Percentiles rank a stretch among this genome's conserved stretches.
These are phyloP conservation scores for Wallacemonas rigidus DNA, from an alignment of 208 protist species.

Conservation along the genomic window DNA sequence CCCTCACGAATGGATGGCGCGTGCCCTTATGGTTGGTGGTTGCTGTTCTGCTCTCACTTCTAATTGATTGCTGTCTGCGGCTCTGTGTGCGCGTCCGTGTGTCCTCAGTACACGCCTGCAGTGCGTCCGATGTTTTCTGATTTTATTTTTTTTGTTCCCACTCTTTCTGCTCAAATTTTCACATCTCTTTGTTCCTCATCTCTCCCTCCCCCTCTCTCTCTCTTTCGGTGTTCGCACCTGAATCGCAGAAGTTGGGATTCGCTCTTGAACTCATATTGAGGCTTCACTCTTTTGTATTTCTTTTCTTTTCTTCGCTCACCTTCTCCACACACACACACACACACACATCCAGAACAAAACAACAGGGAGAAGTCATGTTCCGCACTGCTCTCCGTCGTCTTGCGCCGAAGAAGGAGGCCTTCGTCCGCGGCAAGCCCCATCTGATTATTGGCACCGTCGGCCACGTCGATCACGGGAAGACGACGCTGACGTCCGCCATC, in stretches of 20 bases:
- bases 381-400: slow-evolving; percentile 46
- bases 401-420: slow-evolving; percentile 86
- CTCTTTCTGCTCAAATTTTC: neutral
- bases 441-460: slow-evolving; percentile 99
- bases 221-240: neutral
- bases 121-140: neutral
- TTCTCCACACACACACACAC: neutral
- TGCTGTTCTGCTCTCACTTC: no score
- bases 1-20: no score
- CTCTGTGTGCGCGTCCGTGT: no score
- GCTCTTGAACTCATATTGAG: slow-evolving; percentile 11
- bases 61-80: no score
- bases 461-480: slow-evolving; percentile 99
- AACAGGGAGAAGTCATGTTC: slow-evolving; percentile 31
- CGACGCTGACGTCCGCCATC: slow-evolving; percentile 98
- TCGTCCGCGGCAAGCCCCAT: slow-evolving; percentile 96
- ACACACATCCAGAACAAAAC: neutral
- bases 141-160: neutral
- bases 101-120: no score
- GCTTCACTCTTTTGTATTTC: neutral
- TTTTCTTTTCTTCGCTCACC: neutral
- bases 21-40: no score
- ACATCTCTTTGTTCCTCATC: neutral
- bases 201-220: neutral
- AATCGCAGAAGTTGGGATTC: slow-evolving; percentile 9